Conservation (phyloP, 2,329 filamentous ascomycete species). For the Scedosporium apiospermum region DNA sequence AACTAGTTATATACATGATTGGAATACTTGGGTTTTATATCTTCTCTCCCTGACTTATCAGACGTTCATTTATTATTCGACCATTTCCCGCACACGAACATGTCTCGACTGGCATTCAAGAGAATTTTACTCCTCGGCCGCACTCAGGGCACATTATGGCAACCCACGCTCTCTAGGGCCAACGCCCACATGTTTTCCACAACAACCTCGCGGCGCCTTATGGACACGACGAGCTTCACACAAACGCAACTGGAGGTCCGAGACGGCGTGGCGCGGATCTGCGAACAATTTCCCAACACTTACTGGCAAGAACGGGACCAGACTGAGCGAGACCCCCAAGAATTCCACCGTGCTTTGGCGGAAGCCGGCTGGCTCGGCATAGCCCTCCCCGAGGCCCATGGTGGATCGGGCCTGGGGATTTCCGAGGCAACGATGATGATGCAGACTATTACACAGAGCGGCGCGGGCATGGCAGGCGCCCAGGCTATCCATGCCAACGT, state of each 20-base stretch:
- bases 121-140: background rate
- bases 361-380: constrained; percentile 75
- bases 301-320: constrained; percentile 73
- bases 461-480: constrained; percentile 67
- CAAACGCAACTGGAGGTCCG: constrained; percentile 64
- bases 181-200: constrained; percentile 23
- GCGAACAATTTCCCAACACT: constrained; percentile 59
- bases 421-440: constrained; percentile 82
- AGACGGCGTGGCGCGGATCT: constrained; percentile 59
- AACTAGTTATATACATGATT: too few relatives aligned
- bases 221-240: constrained; percentile 65
- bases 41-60: too few relatives aligned
- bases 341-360: constrained; percentile 67
- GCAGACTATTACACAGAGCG: constrained; percentile 69
- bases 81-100: too few relatives aligned
- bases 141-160: background rate
- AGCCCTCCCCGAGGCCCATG: constrained; percentile 63
- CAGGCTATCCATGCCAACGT: constrained; percentile 58
- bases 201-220: constrained; percentile 34
- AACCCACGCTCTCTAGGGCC: background rate
- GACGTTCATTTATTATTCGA: too few relatives aligned
- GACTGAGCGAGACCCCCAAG: constrained; percentile 58
- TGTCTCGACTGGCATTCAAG: background rate
- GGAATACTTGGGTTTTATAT: too few relatives aligned
- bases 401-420: constrained; percentile 67